phyloP scores from a whole-genome alignment of 192 early-diverging fungal species.

The Backusella australiensis region DNA sequence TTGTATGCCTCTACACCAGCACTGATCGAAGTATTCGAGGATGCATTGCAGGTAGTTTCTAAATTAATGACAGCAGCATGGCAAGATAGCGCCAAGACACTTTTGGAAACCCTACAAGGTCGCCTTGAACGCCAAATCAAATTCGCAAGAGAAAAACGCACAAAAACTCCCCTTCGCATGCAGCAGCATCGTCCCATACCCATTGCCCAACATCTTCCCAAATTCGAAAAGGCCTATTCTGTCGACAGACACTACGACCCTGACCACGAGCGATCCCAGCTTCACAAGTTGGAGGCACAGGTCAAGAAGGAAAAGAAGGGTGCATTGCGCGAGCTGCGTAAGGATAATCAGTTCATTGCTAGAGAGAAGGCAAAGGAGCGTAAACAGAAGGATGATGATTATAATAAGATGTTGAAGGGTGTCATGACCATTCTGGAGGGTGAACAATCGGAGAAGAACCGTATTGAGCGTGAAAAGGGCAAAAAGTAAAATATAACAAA shows the following conservation, averaged over 20 bases:
- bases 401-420: constrained; percentile 88
- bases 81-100: constrained; percentile 26
- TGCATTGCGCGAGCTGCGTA: constrained; percentile 91
- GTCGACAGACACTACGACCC: constrained; percentile 82
- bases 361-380: constrained; percentile 62
- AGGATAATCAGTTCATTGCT: constrained; percentile 89
- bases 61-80: constrained; percentile 26
- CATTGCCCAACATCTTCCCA: constrained; percentile 83
- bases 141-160: constrained; percentile 49
- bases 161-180: constrained; percentile 66
- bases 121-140: constrained; percentile 51
- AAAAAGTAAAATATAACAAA: constrained; percentile 19
- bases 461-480: constrained; percentile 59
- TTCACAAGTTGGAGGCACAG: constrained; percentile 75
- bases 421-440: constrained; percentile 83
- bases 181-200: constrained; percentile 87
- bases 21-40: constrained; percentile 61
- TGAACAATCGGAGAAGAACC: constrained; percentile 81
- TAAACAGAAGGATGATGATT: constrained; percentile 77
- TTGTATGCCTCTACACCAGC: constrained; percentile 62
- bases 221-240: constrained; percentile 90
- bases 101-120: constrained; percentile 31
- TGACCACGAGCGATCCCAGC: constrained; percentile 71
- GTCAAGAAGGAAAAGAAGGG: constrained; percentile 94
- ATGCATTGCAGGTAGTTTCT: constrained; percentile 31